Conservation (phyloP, 495 filamentous ascomycete species). For the Lentithecium fluviatile region DNA sequence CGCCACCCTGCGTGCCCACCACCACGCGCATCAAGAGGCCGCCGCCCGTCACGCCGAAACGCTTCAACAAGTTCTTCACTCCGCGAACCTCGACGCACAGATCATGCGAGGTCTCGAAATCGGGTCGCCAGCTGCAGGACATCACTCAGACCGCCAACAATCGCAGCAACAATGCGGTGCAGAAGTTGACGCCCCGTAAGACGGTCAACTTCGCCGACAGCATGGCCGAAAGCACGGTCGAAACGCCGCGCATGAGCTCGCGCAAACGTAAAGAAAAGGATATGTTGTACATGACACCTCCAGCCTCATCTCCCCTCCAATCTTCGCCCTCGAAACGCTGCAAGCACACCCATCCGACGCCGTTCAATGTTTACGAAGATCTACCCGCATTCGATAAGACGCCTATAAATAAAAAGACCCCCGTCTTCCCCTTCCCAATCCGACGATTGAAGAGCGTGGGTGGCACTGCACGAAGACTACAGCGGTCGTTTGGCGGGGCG, state of each 20-base stretch:
- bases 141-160: constrained; percentile 53
- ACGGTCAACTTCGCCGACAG: constrained; percentile 35
- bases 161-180: constrained; percentile 16
- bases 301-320: constrained; percentile 55
- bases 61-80: constrained; percentile 80
- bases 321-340: constrained; percentile 52
- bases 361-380: constrained; percentile 34
- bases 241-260: constrained; percentile 25
- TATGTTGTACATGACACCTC: constrained; percentile 38
- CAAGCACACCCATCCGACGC: constrained; percentile 45
- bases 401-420: no score
- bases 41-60: constrained; percentile 48
- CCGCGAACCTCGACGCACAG: constrained; percentile 53
- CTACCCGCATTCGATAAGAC: constrained; percentile 28
- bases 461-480: constrained; percentile 43
- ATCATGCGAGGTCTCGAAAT: constrained; percentile 54
- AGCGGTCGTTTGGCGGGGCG: constrained; percentile 48
- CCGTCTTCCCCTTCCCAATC: constrained; percentile 32
- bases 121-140: constrained; percentile 55
- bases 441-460: constrained; percentile 34
- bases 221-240: constrained; percentile 4
- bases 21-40: constrained; percentile 39
- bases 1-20: constrained; percentile 15
- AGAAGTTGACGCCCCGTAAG: constrained; percentile 20
- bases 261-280: constrained; percentile 42